Conservation (phyloP, 2,329 filamentous ascomycete species). For the Coniella lustricola region DNA sequence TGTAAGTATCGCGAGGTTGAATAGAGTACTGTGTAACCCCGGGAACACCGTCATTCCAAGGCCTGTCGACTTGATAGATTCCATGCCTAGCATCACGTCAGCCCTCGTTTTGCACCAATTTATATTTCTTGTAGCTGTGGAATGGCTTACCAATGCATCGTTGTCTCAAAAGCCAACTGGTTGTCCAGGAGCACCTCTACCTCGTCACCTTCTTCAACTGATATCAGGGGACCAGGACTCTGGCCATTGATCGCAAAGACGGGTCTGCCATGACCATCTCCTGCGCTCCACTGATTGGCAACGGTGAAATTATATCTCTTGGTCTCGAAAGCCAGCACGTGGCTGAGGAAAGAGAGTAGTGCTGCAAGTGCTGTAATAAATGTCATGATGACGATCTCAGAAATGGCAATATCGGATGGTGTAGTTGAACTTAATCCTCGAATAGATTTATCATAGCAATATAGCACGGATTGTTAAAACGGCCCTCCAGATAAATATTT, state of each 20-base stretch:
- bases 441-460: no score
- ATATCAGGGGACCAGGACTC: conserved; percentile 15
- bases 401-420: no score
- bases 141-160: conserved; percentile 15
- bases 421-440: no score
- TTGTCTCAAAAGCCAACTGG: conserved; percentile 15
- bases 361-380: neutral
- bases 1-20: conserved; percentile 15
- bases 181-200: conserved; percentile 16
- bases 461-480: no score
- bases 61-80: conserved; percentile 17
- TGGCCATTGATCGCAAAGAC: conserved; percentile 15
- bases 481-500: no score
- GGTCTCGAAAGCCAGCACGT: conserved; percentile 1
- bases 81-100: no score
- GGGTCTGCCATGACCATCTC: conserved; percentile 16
- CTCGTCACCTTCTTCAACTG: conserved; percentile 15
- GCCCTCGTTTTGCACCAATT: no score
- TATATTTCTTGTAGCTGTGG: no score
- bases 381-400: neutral
- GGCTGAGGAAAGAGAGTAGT: conserved; percentile 2
- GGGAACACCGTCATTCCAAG: conserved; percentile 18
- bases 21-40: conserved; percentile 18
- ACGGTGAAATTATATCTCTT: conserved; percentile 8
- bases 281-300: neutral